Evolutionary conservation across 495 filamentous ascomycete species (phyloP), one percentile per base, ranked within the genome.

Genomic region (Chaetomium tenue): DNA sequence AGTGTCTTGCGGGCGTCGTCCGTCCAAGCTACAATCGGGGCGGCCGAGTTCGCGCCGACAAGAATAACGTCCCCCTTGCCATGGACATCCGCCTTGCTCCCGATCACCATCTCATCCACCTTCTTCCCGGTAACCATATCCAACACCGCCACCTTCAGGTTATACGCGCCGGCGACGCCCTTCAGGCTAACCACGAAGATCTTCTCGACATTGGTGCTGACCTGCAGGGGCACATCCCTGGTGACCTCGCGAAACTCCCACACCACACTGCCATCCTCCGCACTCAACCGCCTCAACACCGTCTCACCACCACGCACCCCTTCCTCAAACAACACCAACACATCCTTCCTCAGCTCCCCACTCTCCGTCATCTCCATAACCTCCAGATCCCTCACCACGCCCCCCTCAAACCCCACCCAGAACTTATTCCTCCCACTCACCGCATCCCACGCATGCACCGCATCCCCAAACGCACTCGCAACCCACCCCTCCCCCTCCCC

Each of bases 381-480:
- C 81, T 96, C 91, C 61, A 98, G 69, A 76, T 94, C 93, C 72
- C 81, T 85, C 37, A 91, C 83, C n/a, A 67, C 70, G 23, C 83
- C 88, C 5, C 83, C 88, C 7, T 61, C 69, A 66, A 90, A 84
- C 47, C 78, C 76, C 39, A 81, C 79, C 51, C 84, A 82, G 90
- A 95, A 99, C 42, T 81, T 85, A 70, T 90, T 78, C 73, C 88
- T 86, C 46, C 94, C 94, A 71, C 86, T 90, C 37, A 87, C 78
- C 20, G 91, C 91, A 76, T 89, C 88, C 92, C 93, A 98, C n/a
- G 88, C 85, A 23, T 86, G 83, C 48, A 97, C 82, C 20, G 82
- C 81, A 25, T 80, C 79, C 11, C 87, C 89, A 11, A 85, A 75
- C 2, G 88, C 92, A 62, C 87, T 88, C 6, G 91, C 82, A 5